Percentiles rank a stretch among this genome's conserved stretches.
Conservation (phyloP, 441 rosid species). For the Gossypium davidsonii region DNA sequence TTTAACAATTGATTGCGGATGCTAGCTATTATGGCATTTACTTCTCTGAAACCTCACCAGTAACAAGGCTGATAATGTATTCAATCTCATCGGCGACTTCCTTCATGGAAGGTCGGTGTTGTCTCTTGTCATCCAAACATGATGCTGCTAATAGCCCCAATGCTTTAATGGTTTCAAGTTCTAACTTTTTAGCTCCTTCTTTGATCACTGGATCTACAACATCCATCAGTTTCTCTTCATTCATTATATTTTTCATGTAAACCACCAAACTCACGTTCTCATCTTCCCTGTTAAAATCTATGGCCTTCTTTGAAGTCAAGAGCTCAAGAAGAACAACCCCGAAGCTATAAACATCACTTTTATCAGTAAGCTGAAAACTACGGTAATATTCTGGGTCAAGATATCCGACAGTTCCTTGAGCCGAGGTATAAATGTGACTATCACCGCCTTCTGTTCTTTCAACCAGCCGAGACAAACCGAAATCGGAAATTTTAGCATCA, state of each 20-base stretch:
- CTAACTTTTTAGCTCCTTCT: slow-evolving; percentile 26
- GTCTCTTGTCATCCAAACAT: slow-evolving; percentile 41
- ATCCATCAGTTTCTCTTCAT: slow-evolving; percentile 36
- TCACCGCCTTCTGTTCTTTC: slow-evolving; percentile 29
- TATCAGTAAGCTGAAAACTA: slow-evolving; percentile 51
- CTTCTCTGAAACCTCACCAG: slow-evolving; percentile 15
- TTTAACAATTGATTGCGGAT: neutral
- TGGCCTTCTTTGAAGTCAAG: slow-evolving; percentile 33
- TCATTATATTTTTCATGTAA: slow-evolving; percentile 34
- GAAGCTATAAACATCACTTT: slow-evolving; percentile 56
- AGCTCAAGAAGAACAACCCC: slow-evolving; percentile 49
- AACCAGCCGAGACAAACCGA: slow-evolving; percentile 52
- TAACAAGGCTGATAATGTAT: slow-evolving; percentile 29
- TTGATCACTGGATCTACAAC: slow-evolving; percentile 33
- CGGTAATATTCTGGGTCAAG: slow-evolving; percentile 65
- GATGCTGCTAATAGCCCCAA: slow-evolving; percentile 37
- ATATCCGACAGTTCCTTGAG: slow-evolving; percentile 61
- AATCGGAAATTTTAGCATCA: slow-evolving; percentile 54
- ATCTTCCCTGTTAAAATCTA: slow-evolving; percentile 41
- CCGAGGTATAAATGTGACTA: slow-evolving; percentile 51
- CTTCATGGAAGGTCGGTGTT: slow-evolving; percentile 46
- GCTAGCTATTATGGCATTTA: neutral
- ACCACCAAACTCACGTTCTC: slow-evolving; percentile 46
- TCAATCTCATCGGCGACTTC: slow-evolving; percentile 47
- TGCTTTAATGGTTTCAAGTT: slow-evolving; percentile 36